Evolutionary conservation across 345 rosid genomes (phyloP), one percentile per base, ranked within the genome.

Genomic region (Eucalyptus microcorys): DNA sequence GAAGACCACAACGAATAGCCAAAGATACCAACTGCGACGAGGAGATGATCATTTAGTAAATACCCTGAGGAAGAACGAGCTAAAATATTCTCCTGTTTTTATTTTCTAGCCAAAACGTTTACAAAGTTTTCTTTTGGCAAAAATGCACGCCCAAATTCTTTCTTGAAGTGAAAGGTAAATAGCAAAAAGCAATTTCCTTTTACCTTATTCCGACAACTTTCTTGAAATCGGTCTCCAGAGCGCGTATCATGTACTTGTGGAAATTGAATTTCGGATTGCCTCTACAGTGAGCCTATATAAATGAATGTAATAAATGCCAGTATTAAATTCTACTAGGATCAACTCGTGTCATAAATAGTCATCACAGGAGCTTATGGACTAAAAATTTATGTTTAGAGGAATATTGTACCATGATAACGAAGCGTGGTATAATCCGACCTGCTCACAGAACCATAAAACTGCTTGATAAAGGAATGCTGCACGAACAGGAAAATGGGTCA

Each of bases 121-220:
- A 30, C 34, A 30, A 64, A 30, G 7, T 64, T 64, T 64, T 64
- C 71, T 30, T 14, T 64, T 64, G 71, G 9, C 17, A 10, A 64
- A 64, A 64, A 64, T 30, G n/a, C 5, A 71, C 4, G 26, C 14
- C 13, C 26, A 10, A 37, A 42, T 71, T 37, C 81, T 71, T 10
- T 37, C 81, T 3, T 34, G 43, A 19, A 17, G 43, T 8, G 10
- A 34, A 71, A 71, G 81, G 81, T 37, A 71, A 19, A 71, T 24
- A 50, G 14, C 50, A 14, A n/a, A 37, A 27, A 37, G 15, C 24
- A 27, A n/a, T 30, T 43, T 45, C 37, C 15, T 43, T 64, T 87
- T 66, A 94, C 99, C 99, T 96, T 90, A 97, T 95, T 80, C 99
- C 99, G 12, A 98, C 99, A 53, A 98, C 99, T 94, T 91, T 94